Evolutionary conservation across 148 eudicot genomes (phyloP).

Genomic region (Limonium bicolor): DNA sequence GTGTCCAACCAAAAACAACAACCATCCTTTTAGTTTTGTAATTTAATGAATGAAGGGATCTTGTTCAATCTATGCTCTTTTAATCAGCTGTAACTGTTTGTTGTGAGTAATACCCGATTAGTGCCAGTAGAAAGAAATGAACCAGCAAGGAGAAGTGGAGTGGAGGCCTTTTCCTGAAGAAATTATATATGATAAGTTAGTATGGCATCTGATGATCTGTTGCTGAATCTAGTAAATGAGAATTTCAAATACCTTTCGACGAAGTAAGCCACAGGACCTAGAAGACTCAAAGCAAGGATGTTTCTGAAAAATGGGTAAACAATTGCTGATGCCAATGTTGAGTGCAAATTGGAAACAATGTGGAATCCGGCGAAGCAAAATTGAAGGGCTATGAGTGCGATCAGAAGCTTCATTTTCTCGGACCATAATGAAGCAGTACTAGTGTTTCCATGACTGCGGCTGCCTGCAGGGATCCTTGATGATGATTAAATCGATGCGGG

Average conservation of each 20-base stretch:
- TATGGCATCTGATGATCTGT: not conserved
- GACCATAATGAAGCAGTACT: too few species aligned
- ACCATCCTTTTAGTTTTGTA: too few species aligned
- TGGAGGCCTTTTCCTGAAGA: conserved; percentile 73
- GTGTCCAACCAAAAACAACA: not conserved
- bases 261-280: conserved; percentile 68
- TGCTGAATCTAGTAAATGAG: not conserved
- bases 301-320: conserved; percentile 74
- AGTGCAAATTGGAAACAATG: conserved; percentile 63
- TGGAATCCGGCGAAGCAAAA: conserved; percentile 80
- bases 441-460: too few species aligned
- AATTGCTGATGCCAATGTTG: conserved; percentile 72
- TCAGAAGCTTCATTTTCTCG: conserved; percentile 51
- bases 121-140: conserved; percentile 66
- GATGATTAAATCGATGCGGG: too few species aligned
- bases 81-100: too few species aligned
- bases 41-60: too few species aligned
- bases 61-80: not conserved
- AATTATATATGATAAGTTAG: too few species aligned
- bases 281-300: conserved; percentile 43
- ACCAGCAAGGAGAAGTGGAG: conserved; percentile 43
- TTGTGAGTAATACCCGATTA: conserved; percentile 79
- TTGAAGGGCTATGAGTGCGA: conserved; percentile 55
- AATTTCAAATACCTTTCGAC: conserved; percentile 42
- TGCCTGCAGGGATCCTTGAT: too few species aligned